Percentiles rank a stretch among this genome's conserved stretches.
phyloP scores from a whole-genome alignment of 371 early-diverging fungal species.

The Mortierella sp. region DNA sequence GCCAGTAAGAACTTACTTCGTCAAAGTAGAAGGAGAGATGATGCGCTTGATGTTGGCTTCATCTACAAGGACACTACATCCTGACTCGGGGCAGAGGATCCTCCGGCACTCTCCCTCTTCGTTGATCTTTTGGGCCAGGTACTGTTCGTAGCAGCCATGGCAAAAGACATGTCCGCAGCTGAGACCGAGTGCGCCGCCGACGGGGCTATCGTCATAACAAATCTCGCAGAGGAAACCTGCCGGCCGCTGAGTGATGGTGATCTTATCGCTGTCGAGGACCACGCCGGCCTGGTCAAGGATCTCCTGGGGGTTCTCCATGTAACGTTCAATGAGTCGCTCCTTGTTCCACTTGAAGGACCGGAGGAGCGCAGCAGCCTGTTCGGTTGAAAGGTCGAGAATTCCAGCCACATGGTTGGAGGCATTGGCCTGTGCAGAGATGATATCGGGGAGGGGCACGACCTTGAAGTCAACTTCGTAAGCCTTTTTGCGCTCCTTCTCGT shows the following conservation, averaged over 20 bases:
- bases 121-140: slow-evolving; percentile 85
- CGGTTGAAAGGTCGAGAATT: slow-evolving; percentile 72
- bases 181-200: slow-evolving; percentile 76
- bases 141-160: slow-evolving; percentile 85
- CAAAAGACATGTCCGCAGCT: slow-evolving; percentile 93
- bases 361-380: slow-evolving; percentile 79
- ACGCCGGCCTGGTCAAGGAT: slow-evolving; percentile 84
- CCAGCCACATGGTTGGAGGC: slow-evolving; percentile 72
- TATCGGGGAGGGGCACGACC: slow-evolving; percentile 66
- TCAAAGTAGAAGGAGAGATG: slow-evolving; percentile 64
- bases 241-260: slow-evolving; percentile 32
- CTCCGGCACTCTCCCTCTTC: slow-evolving; percentile 90
- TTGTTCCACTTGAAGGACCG: slow-evolving; percentile 93
- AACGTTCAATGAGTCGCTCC: slow-evolving; percentile 90
- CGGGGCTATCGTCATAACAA: slow-evolving; percentile 81
- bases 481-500: slow-evolving; percentile 62
- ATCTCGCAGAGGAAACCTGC: slow-evolving; percentile 87
- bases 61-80: slow-evolving; percentile 88
- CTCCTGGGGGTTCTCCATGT: slow-evolving; percentile 84
- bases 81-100: slow-evolving; percentile 87
- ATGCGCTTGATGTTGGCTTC: slow-evolving; percentile 80
- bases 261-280: slow-evolving; percentile 59
- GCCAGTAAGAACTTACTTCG: slow-evolving; percentile 60
- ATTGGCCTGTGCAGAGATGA: slow-evolving; percentile 61
- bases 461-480: slow-evolving; percentile 81